Conservation (phyloP, 2,329 filamentous ascomycete species). For the Phoma sp. region DNA sequence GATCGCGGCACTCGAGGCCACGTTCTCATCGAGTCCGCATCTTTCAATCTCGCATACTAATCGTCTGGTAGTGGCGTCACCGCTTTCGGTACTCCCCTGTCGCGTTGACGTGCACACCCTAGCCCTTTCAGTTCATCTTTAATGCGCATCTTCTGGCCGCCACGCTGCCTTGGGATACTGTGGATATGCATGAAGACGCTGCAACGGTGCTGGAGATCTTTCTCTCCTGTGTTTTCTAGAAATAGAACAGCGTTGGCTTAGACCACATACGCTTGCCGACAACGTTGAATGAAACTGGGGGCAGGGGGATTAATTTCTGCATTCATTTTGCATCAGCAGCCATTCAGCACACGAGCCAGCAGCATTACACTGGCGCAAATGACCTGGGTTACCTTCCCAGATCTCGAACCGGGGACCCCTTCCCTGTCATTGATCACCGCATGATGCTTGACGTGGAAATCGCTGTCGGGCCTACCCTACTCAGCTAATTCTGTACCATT, state of each 20-base stretch:
- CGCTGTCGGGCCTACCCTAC: conserved; percentile 50
- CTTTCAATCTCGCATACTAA: conserved; percentile 43
- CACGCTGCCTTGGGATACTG: conserved; percentile 34
- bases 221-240: conserved; percentile 49
- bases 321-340: conserved; percentile 49
- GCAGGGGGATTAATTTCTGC: conserved; percentile 40
- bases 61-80: conserved; percentile 41
- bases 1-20: conserved; percentile 36
- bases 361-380: conserved; percentile 47
- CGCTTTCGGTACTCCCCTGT: conserved; percentile 42
- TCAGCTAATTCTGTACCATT: conserved; percentile 49
- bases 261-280: conserved; percentile 29
- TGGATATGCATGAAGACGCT: conserved; percentile 45
- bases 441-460: conserved; percentile 54
- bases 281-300: conserved; percentile 19
- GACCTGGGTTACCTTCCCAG: conserved; percentile 44
- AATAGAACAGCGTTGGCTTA: conserved; percentile 46
- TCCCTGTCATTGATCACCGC: conserved; percentile 52
- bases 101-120: conserved; percentile 33
- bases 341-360: conserved; percentile 48
- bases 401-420: conserved; percentile 46
- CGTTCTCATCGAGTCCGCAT: conserved; percentile 31
- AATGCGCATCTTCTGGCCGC: conserved; percentile 47
- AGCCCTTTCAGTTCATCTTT: conserved; percentile 40
- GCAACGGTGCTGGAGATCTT: conserved; percentile 51